Evolutionary conservation across 2,329 filamentous ascomycete genomes (phyloP).

Genomic region (Botrytis paeoniae): DNA sequence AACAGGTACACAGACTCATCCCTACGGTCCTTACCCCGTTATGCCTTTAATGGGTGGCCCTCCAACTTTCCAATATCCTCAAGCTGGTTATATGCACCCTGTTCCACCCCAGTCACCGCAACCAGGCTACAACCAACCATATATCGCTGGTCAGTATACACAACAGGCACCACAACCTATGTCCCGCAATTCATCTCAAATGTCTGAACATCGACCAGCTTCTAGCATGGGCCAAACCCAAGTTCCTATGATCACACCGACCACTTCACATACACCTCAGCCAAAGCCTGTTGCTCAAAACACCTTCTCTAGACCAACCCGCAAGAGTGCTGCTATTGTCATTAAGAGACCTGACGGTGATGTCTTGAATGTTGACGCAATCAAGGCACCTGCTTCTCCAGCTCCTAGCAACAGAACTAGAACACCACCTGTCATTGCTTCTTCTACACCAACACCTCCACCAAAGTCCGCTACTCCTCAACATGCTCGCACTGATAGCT

Average conservation of each 20-base stretch:
- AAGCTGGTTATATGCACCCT: slow-evolving; percentile 50
- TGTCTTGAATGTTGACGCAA: slow-evolving; percentile 64
- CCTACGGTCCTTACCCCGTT: slow-evolving; percentile 50
- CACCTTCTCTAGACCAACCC: slow-evolving; percentile 34
- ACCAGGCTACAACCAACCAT: slow-evolving; percentile 46
- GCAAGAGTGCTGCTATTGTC: slow-evolving; percentile 70
- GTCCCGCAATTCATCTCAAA: slow-evolving; percentile 80
- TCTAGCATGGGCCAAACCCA: slow-evolving; percentile 39
- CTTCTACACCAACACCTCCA: slow-evolving; percentile 69
- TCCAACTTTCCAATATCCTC: slow-evolving; percentile 43
- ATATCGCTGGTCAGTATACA: slow-evolving; percentile 38
- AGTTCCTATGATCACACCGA: slow-evolving; percentile 36
- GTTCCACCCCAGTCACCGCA: slow-evolving; percentile 45
- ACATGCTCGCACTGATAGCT: slow-evolving; percentile 70
- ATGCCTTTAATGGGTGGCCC: slow-evolving; percentile 41
- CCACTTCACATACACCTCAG: slow-evolving; percentile 51
- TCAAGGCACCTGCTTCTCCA: slow-evolving; percentile 62
- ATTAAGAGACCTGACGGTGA: slow-evolving; percentile 85
- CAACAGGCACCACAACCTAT: slow-evolving; percentile 61
- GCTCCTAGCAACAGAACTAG: slow-evolving; percentile 54
- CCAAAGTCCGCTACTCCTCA: slow-evolving; percentile 67
- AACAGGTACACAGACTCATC: slow-evolving; percentile 55
- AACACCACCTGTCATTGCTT: slow-evolving; percentile 63
- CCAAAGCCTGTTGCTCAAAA: slow-evolving; percentile 45
- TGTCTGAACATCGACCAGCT: slow-evolving; percentile 60